These are phyloP conservation scores for Backusella australiensis DNA, from an alignment of 192 early-diverging fungal genomes.

Conservation along the genomic window DNA sequence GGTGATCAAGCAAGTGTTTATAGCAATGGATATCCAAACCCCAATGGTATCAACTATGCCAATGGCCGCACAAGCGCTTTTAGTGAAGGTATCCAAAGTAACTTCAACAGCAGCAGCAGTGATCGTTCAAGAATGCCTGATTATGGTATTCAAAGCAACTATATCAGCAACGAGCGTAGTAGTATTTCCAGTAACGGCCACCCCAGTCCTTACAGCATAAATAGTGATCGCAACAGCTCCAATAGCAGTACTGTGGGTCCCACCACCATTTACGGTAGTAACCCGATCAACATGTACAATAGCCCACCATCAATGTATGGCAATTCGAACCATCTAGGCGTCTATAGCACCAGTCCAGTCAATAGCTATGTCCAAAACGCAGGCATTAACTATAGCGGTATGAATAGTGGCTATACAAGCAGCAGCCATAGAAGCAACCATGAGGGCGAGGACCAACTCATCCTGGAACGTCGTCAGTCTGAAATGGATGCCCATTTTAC, in stretches of 20 bases:
- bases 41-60: not conserved
- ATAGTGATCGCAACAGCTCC: not conserved
- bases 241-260: not conserved
- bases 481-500: not conserved
- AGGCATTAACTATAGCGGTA: not conserved
- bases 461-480: not conserved
- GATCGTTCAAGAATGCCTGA: not conserved
- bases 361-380: not conserved
- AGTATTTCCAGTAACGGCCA: not conserved
- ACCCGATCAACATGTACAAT: not conserved
- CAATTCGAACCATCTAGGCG: not conserved
- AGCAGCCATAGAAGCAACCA: not conserved
- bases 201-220: not conserved
- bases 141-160: not conserved
- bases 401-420: not conserved
- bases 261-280: not conserved
- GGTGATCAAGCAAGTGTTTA: not conserved
- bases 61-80: not conserved
- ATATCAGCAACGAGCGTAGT: not conserved
- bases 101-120: not conserved
- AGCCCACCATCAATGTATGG: not conserved
- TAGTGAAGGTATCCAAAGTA: not conserved
- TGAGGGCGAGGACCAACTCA: not conserved
- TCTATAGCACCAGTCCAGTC: not conserved
- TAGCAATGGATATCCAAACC: not conserved